Evolutionary conservation across 164 flowering plant genomes (phyloP).

Genomic region (Stephania japonica): DNA sequence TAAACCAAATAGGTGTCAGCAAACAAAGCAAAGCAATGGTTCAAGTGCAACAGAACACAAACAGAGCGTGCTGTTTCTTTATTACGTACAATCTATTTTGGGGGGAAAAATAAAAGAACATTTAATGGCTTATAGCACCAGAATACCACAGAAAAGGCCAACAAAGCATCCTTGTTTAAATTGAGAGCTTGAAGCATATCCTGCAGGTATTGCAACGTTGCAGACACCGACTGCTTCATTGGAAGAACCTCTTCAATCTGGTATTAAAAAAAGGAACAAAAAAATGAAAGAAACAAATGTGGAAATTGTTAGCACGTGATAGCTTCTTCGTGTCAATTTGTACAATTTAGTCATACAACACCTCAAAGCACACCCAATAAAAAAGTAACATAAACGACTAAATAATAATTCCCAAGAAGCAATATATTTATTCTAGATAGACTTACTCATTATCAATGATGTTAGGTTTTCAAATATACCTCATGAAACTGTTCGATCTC

Average conservation of each 20-base stretch:
- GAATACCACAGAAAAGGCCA: slow-evolving; percentile 20
- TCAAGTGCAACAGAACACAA: too few species aligned
- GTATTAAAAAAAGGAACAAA: slow-evolving; percentile 2
- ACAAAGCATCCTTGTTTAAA: slow-evolving; percentile 14
- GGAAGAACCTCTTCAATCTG: slow-evolving; percentile 21
- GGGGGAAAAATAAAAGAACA: not conserved
- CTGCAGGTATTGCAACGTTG: slow-evolving; percentile 19
- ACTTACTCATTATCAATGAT: not conserved
- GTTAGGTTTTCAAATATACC: slow-evolving; percentile 9
- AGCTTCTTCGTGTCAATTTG: not conserved
- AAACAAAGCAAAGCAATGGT: too few species aligned
- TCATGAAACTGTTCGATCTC: slow-evolving; percentile 20
- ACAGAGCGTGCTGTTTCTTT: too few species aligned
- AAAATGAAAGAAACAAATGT: too few species aligned
- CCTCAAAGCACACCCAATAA: not conserved
- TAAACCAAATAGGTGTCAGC: not conserved
- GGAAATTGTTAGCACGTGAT: not conserved
- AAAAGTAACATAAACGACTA: not conserved
- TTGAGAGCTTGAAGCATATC: slow-evolving; percentile 25
- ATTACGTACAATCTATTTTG: too few species aligned
- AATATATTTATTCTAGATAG: not conserved
- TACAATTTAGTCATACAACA: not conserved
- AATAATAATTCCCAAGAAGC: not conserved
- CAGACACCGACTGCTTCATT: slow-evolving; percentile 13
- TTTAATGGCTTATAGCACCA: not conserved